phyloP scores from a whole-genome alignment of 495 filamentous ascomycete species.

The Apodospora peruviana region DNA sequence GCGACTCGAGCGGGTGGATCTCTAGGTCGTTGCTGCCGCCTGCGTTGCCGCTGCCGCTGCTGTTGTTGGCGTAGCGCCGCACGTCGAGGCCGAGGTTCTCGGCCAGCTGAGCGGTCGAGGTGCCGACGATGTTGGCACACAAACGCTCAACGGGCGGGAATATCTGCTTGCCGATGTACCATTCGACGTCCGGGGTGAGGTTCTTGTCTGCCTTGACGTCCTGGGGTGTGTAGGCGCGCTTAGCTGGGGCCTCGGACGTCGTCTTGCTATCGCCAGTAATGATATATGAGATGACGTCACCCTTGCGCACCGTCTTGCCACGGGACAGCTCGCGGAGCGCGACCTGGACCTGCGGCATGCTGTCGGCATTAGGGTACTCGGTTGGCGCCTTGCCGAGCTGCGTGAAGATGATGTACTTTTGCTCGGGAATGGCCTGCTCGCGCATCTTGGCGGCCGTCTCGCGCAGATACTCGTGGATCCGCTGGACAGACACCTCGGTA shows the following conservation, averaged over 20 bases:
- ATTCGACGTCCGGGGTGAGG: slow-evolving; percentile 83
- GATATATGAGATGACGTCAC: slow-evolving; percentile 94
- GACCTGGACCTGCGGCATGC: slow-evolving; percentile 97
- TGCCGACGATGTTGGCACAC: slow-evolving; percentile 90
- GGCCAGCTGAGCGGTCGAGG: slow-evolving; percentile 78
- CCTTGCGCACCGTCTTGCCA: slow-evolving; percentile 80
- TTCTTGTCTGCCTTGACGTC: slow-evolving; percentile 75
- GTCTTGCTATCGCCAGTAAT: slow-evolving; percentile 74
- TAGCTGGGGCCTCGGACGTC: slow-evolving; percentile 68
- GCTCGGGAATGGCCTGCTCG: slow-evolving; percentile 59
- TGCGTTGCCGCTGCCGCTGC: slow-evolving; percentile 14
- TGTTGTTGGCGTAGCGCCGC: slow-evolving; percentile 62
- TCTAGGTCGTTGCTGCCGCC: slow-evolving; percentile 47
- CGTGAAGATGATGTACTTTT: slow-evolving; percentile 95
- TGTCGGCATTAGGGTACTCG: slow-evolving; percentile 86
- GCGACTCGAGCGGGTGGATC: slow-evolving; percentile 85
- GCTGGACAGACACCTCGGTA: slow-evolving; percentile 77
- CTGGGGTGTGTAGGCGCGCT: slow-evolving; percentile 79
- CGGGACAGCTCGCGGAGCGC: slow-evolving; percentile 81
- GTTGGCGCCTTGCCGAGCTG: slow-evolving; percentile 91
- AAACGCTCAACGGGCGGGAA: slow-evolving; percentile 97
- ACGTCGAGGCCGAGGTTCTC: slow-evolving; percentile 91
- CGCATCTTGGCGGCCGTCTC: slow-evolving; percentile 80
- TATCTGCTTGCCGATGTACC: slow-evolving; percentile 97
- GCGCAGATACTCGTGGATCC: slow-evolving; percentile 87